Evolutionary conservation across 2,329 filamentous ascomycete genomes (phyloP).

Genomic region (Pseudogymnoascus sp.): DNA sequence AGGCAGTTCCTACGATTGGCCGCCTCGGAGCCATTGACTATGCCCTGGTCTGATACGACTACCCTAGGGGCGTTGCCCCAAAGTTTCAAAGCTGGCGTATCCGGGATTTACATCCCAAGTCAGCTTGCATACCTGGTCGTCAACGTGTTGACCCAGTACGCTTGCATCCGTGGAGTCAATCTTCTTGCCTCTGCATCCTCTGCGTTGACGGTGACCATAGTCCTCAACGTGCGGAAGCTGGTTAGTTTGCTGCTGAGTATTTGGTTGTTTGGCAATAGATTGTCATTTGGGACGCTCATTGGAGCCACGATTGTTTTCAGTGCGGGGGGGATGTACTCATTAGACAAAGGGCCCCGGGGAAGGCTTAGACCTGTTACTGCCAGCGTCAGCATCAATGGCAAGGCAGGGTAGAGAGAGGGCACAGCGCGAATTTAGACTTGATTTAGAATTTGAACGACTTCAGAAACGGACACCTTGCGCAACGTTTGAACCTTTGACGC

Average conservation of each 20-base stretch:
- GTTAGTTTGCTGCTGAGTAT: conserved; percentile 87
- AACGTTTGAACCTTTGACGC: neutral
- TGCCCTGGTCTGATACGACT: conserved; percentile 27
- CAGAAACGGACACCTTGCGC: neutral
- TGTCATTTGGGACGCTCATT: conserved; percentile 66
- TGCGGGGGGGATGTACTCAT: conserved; percentile 82
- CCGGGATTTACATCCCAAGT: conserved; percentile 46
- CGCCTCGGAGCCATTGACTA: conserved; percentile 50
- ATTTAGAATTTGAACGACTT: conserved; percentile 4
- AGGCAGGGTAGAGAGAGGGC: conserved; percentile 20
- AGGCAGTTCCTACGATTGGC: conserved; percentile 56
- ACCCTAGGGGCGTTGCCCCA: conserved; percentile 26
- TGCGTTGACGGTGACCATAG: conserved; percentile 90
- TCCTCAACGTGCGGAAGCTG: conserved; percentile 89
- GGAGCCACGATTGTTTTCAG: conserved; percentile 83
- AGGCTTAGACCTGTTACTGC: conserved; percentile 22
- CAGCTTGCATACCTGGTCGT: conserved; percentile 63
- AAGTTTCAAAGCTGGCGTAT: conserved; percentile 31
- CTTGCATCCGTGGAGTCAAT: conserved; percentile 93
- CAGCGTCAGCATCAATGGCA: conserved; percentile 11
- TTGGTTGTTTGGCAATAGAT: conserved; percentile 81
- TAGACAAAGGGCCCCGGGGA: conserved; percentile 45
- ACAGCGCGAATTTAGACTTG: neutral
- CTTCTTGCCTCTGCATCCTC: conserved; percentile 82
- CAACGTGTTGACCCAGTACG: conserved; percentile 84